A percentile compares a stretch with the other conserved stretches of the same genome.
Conservation (phyloP, 345 rosid species). For the Salix viminalis region DNA sequence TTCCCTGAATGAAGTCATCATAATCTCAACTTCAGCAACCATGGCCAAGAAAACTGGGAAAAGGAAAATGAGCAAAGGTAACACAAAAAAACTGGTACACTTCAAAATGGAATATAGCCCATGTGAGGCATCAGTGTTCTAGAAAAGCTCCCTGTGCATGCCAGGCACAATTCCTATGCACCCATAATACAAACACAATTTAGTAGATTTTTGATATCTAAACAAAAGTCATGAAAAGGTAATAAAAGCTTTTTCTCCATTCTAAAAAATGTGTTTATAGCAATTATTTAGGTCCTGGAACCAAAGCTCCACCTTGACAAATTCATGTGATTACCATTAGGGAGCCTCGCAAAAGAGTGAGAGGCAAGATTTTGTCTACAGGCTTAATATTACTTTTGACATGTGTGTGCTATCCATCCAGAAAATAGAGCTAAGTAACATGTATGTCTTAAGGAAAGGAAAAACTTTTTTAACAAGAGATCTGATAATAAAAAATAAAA, state of each 20-base stretch:
- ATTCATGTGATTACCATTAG: neutral
- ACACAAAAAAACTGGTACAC: neutral
- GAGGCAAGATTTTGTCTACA: neutral
- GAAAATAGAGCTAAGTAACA: neutral
- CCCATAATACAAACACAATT: neutral
- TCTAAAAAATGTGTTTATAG: neutral
- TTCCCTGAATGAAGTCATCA: slow-evolving; percentile 55
- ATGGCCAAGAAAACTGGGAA: neutral
- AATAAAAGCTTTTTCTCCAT: neutral
- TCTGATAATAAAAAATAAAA: neutral
- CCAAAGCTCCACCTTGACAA: neutral
- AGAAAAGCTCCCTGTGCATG: neutral
- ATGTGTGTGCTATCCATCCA: neutral
- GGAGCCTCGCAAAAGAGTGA: neutral
- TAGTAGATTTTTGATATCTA: neutral
- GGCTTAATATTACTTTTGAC: neutral
- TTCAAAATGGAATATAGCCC: slow-evolving; percentile 1
- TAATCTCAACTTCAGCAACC: slow-evolving; percentile 18
- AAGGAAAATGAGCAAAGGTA: neutral
- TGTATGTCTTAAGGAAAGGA: neutral
- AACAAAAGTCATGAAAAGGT: neutral
- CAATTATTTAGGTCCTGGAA: neutral
- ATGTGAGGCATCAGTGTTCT: neutral
- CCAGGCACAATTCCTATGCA: neutral
- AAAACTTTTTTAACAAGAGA: neutral